A percentile compares a stretch with the other conserved stretches of the same genome.
Conservation (phyloP, 1,284 basidiomycete genomes). For the Trametes pubescens region DNA sequence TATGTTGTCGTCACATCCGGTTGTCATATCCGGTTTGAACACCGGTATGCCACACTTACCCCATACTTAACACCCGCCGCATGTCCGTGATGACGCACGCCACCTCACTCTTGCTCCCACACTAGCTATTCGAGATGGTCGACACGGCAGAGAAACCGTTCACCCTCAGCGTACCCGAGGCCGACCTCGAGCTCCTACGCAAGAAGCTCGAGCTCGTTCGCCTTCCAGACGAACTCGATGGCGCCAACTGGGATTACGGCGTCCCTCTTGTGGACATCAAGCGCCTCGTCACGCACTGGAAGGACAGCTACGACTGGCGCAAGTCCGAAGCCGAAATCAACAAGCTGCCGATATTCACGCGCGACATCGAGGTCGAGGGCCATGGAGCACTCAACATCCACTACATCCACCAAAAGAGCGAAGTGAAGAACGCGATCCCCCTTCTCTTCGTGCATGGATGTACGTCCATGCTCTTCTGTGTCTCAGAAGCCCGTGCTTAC, state of each 20-base stretch:
- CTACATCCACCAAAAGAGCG: slow-evolving; percentile 52
- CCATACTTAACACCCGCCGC: background rate
- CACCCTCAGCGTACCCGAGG: slow-evolving; percentile 29
- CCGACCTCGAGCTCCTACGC: slow-evolving; percentile 28
- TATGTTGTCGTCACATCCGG: no score
- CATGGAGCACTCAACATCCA: slow-evolving; percentile 51
- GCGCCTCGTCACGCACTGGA: slow-evolving; percentile 50
- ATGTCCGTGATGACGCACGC: background rate
- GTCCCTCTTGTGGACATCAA: slow-evolving; percentile 49
- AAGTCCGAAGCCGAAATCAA: slow-evolving; percentile 50
- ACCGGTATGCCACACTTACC: background rate
- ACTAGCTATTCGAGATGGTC: background rate
- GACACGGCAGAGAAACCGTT: slow-evolving; percentile 29
- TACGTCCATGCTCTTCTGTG: slow-evolving; percentile 27
- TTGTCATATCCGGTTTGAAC: no score
- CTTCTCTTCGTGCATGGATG: slow-evolving; percentile 58
- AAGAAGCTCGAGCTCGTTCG: slow-evolving; percentile 35
- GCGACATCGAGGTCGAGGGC: slow-evolving; percentile 47
- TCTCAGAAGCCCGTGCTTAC: background rate
- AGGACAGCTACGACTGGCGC: slow-evolving; percentile 53
- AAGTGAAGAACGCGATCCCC: slow-evolving; percentile 49
- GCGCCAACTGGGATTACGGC: slow-evolving; percentile 49
- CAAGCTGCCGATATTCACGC: slow-evolving; percentile 53
- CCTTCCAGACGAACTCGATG: slow-evolving; percentile 54
- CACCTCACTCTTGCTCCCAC: background rate